Base-by-base conservation (phyloP, 352 stramenopile species). In the Pythium coloratum region DNA sequence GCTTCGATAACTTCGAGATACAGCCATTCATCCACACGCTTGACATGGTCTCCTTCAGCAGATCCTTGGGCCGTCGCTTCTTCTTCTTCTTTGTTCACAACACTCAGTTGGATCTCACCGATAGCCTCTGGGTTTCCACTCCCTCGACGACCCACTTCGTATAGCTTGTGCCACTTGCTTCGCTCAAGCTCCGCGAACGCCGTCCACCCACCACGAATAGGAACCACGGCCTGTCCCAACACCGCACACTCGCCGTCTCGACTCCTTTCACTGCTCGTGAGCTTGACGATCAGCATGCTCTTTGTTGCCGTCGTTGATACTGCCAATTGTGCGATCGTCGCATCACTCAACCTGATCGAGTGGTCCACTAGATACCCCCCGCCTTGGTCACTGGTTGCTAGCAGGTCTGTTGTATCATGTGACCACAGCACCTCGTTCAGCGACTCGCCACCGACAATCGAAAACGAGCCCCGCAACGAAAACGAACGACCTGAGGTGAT, bases 91-190 rank as follows among this genome's bases (percentile, higher is more conserved):
- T 53, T 40, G 38, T 18, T 14, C 13, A 51, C 33, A 8, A 66
- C 57, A 30, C 47, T 69, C 20, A 73, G 20, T 63, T 73, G 60
- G n/a, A 73, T 55, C 26, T 66, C 55, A 4, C 61, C 67, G 6
- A 66, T n/a, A 0, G 61, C 30, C 42, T 59, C 61, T 0, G 67
- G 67, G 50, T 66, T 66, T 1, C 56, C 56, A n/a, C 36, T 59
- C 6, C 42, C n/a, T 40, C 38, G 42, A 40, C 55, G 26, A 1
- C 47, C 28, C 1, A 61, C 16, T 2, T 55, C 33, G 40, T 69
- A 73, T 6, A 73, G 2, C 36, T 66, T 73, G 50, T 73, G 67
- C 67, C 60, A 69, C 16, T 58, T 59, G 30, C 62, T 47, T 34
- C 49, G 57, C 16, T 69, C 61, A 2, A 14, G n/a, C 20, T 49